These are phyloP conservation scores for Avena eriantha DNA, from an alignment of 176 grass and related monocot genomes.

Conservation along the genomic window DNA sequence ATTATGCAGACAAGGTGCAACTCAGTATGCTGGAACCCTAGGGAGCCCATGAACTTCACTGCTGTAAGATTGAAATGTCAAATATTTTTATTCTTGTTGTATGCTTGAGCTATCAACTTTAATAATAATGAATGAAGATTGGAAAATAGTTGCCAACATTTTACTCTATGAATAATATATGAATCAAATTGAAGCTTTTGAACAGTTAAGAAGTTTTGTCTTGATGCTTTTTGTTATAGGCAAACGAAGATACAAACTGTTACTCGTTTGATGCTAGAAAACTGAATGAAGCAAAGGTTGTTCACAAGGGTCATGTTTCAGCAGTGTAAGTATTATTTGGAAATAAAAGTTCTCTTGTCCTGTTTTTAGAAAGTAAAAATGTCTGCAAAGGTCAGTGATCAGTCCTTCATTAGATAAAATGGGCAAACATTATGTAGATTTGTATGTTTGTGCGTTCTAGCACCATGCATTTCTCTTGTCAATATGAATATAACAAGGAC, in stretches of 20 bases:
- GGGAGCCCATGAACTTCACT: conserved; percentile 98
- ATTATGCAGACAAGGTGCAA: conserved; percentile 89
- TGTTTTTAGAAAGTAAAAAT: conserved; percentile 1
- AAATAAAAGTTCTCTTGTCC: conserved; percentile 9
- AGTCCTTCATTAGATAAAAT: not conserved
- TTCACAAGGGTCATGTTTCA: conserved; percentile 98
- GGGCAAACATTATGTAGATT: not conserved
- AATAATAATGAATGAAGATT: not conserved
- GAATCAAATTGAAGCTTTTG: not conserved
- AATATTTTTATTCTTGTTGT: not conserved
- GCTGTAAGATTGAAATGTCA: conserved; percentile 63
- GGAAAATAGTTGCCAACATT: not conserved
- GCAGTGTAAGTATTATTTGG: conserved; percentile 79
- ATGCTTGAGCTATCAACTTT: not conserved
- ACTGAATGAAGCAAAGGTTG: conserved; percentile 88
- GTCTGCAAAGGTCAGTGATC: not conserved
- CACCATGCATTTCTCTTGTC: not conserved
- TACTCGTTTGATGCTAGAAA: conserved; percentile 94
- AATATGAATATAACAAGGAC: not conserved
- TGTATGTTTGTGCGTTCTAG: conserved; percentile 1
- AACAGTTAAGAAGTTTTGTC: conserved; percentile 33
- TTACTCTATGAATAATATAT: not conserved
- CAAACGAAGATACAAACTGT: conserved; percentile 98
- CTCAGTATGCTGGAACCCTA: conserved; percentile 92
- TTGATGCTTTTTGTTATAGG: conserved; percentile 59